phyloP scores from a whole-genome alignment of 148 eudicot species.

The Fagopyrum tataricum region DNA sequence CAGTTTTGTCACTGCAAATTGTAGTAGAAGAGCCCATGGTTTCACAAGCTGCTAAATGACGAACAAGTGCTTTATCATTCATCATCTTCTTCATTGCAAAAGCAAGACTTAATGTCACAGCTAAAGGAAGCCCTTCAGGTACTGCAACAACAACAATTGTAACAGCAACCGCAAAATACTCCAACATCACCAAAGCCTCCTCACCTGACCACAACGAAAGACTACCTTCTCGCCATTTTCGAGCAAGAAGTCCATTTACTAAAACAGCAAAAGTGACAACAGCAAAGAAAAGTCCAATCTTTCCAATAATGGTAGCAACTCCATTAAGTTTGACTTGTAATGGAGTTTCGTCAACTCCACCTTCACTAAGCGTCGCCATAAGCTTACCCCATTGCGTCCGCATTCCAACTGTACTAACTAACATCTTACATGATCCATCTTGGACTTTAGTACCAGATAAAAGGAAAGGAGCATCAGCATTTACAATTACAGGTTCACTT shows the following conservation, averaged over 20 bases:
- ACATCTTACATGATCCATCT: constrained; percentile 95
- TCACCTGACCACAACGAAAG: constrained; percentile 66
- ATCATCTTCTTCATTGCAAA: constrained; percentile 99
- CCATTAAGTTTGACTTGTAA: constrained; percentile 91
- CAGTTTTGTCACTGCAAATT: constrained; percentile 96
- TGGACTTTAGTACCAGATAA: constrained; percentile 95
- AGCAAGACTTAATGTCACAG: constrained; percentile 90
- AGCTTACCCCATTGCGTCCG: constrained; percentile 96
- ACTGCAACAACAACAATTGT: constrained; percentile 98
- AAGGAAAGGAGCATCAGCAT: constrained; percentile 64
- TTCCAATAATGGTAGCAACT: constrained; percentile 95
- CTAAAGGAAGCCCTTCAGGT: constrained; percentile 93
- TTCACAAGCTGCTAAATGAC: constrained; percentile 93
- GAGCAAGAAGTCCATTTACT: constrained; percentile 52
- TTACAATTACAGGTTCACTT: constrained; percentile 85
- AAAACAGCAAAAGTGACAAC: constrained; percentile 81
- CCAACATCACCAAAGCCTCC: constrained; percentile 70
- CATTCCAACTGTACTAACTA: constrained; percentile 96
- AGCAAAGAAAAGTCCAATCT: constrained; percentile 90
- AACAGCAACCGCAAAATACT: constrained; percentile 87
- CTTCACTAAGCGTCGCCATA: constrained; percentile 96
- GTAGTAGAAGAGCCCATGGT: constrained; percentile 95
- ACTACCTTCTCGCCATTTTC: constrained; percentile 57
- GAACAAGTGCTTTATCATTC: constrained; percentile 96
- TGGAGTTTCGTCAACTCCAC: constrained; percentile 96